These are phyloP conservation scores for Tarenaya hassleriana DNA, from an alignment of 345 rosid species.

Conservation along the genomic window DNA sequence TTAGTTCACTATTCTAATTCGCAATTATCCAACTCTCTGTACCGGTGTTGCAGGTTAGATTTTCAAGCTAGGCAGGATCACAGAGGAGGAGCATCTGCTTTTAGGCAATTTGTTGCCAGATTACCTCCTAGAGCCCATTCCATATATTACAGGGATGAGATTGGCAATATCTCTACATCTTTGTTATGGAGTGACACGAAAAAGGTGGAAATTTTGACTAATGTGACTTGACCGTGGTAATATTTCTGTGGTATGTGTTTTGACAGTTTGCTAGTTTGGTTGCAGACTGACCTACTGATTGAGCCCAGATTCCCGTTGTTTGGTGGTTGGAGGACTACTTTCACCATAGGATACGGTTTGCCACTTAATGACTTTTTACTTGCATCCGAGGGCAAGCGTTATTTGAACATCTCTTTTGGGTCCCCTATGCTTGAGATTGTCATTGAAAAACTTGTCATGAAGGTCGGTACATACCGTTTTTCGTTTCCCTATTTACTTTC, in stretches of 20 bases:
- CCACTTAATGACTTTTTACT: constrained; percentile 83
- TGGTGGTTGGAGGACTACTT: constrained; percentile 96
- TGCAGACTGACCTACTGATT: constrained; percentile 80
- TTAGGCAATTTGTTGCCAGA: constrained; percentile 60
- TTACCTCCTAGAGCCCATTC: constrained; percentile 96
- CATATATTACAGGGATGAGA: constrained; percentile 84
- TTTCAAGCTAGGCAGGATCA: constrained; percentile 64
- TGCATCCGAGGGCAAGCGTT: constrained; percentile 66
- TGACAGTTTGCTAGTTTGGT: constrained; percentile 25
- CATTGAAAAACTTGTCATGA: constrained; percentile 64
- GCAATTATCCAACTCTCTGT: constrained; percentile 10
- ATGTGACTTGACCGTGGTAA: background rate
- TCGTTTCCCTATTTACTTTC: background rate
- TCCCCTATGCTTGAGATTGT: constrained; percentile 70
- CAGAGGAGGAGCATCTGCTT: constrained; percentile 72
- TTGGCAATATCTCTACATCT: constrained; percentile 99
- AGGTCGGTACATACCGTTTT: constrained; percentile 40
- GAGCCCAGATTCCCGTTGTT: constrained; percentile 94
- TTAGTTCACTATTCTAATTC: background rate
- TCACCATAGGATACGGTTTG: constrained; percentile 90
- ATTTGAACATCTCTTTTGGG: constrained; percentile 65
- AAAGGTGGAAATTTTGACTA: constrained; percentile 45
- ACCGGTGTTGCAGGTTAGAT: constrained; percentile 36
- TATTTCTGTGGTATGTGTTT: constrained; percentile 14
- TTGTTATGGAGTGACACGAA: constrained; percentile 64